phyloP scores from a whole-genome alignment of 495 filamentous ascomycete species.

The Neurospora africana region DNA sequence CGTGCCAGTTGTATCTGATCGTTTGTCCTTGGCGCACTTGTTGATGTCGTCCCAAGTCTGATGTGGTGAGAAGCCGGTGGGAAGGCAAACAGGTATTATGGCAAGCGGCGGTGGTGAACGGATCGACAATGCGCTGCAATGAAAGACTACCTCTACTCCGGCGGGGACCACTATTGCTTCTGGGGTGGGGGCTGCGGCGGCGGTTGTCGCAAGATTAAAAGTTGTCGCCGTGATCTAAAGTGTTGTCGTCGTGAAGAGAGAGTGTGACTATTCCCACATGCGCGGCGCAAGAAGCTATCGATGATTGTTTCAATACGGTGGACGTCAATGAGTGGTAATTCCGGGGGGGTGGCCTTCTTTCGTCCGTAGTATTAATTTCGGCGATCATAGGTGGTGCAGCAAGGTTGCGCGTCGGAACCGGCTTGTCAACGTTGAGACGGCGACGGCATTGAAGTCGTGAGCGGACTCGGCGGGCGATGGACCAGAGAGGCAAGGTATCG shows the following conservation, averaged over 20 bases:
- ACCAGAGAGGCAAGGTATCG: background rate
- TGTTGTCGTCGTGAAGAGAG: background rate
- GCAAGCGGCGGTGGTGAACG: background rate
- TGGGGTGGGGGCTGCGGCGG: background rate
- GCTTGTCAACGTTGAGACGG: background rate
- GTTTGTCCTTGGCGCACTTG: background rate
- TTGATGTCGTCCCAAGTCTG: conserved; percentile 1
- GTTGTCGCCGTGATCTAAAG: background rate
- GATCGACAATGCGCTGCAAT: background rate
- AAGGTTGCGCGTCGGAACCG: background rate
- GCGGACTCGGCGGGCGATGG: background rate
- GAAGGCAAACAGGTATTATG: background rate
- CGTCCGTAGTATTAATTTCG: background rate
- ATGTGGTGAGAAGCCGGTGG: background rate
- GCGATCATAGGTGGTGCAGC: background rate
- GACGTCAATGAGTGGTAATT: background rate
- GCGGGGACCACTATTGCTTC: background rate
- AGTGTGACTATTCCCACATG: background rate
- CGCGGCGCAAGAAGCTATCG: background rate
- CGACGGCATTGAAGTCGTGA: background rate
- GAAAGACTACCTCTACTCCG: background rate
- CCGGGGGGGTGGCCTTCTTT: background rate
- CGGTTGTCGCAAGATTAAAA: background rate
- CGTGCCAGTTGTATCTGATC: background rate
- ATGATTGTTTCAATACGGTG: background rate